Base-by-base conservation (phyloP, 805 yeast genomes). In the Ascoidea asiatica region DNA sequence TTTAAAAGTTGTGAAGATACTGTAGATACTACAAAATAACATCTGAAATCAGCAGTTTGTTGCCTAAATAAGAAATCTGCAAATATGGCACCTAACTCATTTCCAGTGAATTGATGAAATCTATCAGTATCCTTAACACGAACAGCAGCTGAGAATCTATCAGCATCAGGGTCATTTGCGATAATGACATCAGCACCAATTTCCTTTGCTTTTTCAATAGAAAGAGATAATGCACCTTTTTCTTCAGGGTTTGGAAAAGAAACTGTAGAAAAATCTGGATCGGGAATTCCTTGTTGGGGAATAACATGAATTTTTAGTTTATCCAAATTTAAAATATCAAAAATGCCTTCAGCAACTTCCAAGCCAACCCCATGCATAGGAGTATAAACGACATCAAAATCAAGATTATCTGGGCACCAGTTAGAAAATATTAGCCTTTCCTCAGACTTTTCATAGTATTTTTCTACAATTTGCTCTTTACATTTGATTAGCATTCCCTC, bases 141-240 rank as follows among this genome's bases (percentile, higher is more conserved):
- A 18, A 83, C 72, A 0, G 95, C 95, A 7, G 75, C 82, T 5
- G 92, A 80, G 56, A 90, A 90, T 47, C 98, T 68, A 59, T 90
- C 98, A 0, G 97, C 98, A 61, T 90, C 98, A 0, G 98, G 98
- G 56, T 90, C 98, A 59, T 82, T 90, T 1, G 96, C 95, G 2
- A 90, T 54, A 1, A 90, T 90, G 23, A 87, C 57, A 2, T 63
- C 57, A 20, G 72, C 59, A 0, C 67, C 67, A 2, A 62, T 57
- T 5, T 54, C 53, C 38, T 83, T 78, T 0, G 95, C 97, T 2
- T 62, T 58, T 7, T 56, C 43, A 18, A 79, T 79, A 0, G 95
- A 90, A 43, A 81, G 56, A 51, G 77, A 81, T 45, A 92, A 66
- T 0, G 97, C 97, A 2, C 96, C 96, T 50, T 78, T 75, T 56